These are phyloP conservation scores for Tieghemostelium lacteum DNA, from an alignment of 78 protist genomes.

Conservation along the genomic window DNA sequence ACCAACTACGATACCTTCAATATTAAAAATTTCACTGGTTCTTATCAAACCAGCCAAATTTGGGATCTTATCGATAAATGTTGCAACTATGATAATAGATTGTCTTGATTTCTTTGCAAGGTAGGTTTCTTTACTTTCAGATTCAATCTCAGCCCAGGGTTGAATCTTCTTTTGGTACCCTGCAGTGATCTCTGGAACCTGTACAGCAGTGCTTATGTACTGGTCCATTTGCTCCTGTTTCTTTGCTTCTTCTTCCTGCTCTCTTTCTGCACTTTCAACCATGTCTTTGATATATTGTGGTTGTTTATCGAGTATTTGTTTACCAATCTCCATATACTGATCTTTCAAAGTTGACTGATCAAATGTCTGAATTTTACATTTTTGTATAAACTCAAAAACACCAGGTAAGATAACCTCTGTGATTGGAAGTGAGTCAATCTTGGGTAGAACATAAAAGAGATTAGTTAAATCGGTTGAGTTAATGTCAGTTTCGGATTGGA, in stretches of 20 bases:
- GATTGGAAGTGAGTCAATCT: slow-evolving; percentile 10
- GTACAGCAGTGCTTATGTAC: slow-evolving; percentile 23
- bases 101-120: slow-evolving; percentile 45
- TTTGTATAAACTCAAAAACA: slow-evolving; percentile 18
- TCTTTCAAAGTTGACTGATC: not conserved
- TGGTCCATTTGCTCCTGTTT: slow-evolving; percentile 10
- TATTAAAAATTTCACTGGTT: slow-evolving; percentile 82
- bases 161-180: slow-evolving; percentile 84
- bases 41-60: slow-evolving; percentile 86
- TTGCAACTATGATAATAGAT: slow-evolving; percentile 67
- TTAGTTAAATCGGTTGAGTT: not conserved
- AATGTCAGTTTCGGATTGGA: not conserved
- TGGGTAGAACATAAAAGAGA: slow-evolving; percentile 49
- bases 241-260: not conserved
- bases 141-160: slow-evolving; percentile 81
- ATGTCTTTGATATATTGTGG: no score
- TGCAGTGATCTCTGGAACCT: not conserved
- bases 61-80: slow-evolving; percentile 84
- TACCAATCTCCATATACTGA: not conserved
- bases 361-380: no score
- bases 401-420: slow-evolving; percentile 51
- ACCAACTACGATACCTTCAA: slow-evolving; percentile 60
- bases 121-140: slow-evolving; percentile 24
- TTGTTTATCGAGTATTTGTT: not conserved
- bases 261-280: not conserved